Evolutionary conservation across 169 alveolate species (phyloP), one percentile per base, ranked within the genome.

Genomic region (Neospora caninum): DNA sequence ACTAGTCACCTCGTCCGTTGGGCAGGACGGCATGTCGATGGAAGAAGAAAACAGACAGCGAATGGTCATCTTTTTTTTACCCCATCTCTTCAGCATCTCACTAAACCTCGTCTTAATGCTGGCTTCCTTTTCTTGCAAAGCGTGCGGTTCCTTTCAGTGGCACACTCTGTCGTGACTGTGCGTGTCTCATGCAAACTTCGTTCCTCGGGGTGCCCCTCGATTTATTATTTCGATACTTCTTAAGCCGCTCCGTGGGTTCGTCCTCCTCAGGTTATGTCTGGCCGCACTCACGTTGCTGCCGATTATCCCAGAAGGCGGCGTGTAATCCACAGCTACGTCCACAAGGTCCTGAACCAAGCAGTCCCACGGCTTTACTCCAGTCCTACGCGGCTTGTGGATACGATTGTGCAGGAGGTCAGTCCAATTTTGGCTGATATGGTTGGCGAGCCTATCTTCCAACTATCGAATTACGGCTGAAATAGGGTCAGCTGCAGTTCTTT

Each of bases 341-440:
- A 27, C 18, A 39, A 78, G 53, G 13, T 27, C 34, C 83, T 31
- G 34, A 39, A 22, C 45, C 87, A 27, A 16, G 45, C 45, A 78
- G 45, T 34, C 87, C 42, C 31, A 31, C 87, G 39, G 87, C 45
- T 78, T 31, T 25, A 10, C 39, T 34, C 25, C 87, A 78, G 87
- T 78, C 87, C 31, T 78, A 78, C 87, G 43, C 87, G 43, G 87
- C 45, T 34, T 78, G 87, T 34, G 87, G 87, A 34, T 34, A 78
- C 45, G 87, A 78, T 22, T 78, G 87, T 34, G 43, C 87, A 78
- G 87, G 87, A 78, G 87, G 87, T 78, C 87, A 78, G 87, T 78
- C 87, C 87, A 29, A 20, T n/a, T 29, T 64, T n/a, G 31, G 34
- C 58, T 49, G 58, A 49, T 49, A 49, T 49, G 10, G 27, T 13